Conservation (phyloP, 1,139 yeast genomes). For the Protomyces arabidopsidicola region DNA sequence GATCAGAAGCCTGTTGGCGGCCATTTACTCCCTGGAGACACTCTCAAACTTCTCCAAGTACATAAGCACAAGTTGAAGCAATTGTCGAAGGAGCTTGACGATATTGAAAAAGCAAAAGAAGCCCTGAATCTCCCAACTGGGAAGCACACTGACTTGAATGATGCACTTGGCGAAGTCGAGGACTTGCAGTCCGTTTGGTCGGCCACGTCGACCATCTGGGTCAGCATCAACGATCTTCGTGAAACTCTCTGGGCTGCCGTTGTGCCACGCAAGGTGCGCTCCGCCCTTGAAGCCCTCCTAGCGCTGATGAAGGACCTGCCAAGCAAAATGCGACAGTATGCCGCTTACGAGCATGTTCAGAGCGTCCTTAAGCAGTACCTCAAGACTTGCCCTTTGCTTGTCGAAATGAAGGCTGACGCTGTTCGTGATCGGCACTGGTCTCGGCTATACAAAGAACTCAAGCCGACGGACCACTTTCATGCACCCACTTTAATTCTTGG, state of each 20-base stretch:
- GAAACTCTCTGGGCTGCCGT: constrained; percentile 51
- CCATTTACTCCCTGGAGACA: constrained; percentile 47
- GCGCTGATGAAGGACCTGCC: constrained; percentile 53
- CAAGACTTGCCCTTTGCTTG: constrained; percentile 44
- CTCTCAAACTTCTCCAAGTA: constrained; percentile 47
- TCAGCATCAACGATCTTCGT: constrained; percentile 48
- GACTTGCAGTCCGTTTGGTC: constrained; percentile 66
- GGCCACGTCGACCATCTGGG: constrained; percentile 55
- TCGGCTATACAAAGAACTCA: constrained; percentile 43
- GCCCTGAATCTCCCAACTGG: constrained; percentile 45
- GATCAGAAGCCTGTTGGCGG: constrained; percentile 51
- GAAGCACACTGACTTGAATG: constrained; percentile 39
- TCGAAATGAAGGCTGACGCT: constrained; percentile 54
- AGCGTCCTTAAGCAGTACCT: constrained; percentile 45
- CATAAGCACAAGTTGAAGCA: constrained; percentile 44
- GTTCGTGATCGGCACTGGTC: constrained; percentile 70
- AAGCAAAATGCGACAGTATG: constrained; percentile 57
- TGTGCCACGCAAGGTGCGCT: constrained; percentile 49
- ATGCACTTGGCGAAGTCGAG: constrained; percentile 49
- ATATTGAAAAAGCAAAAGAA: constrained; percentile 45
- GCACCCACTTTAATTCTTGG: constrained; percentile 47
- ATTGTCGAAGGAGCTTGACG: constrained; percentile 35
- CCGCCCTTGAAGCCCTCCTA: constrained; percentile 51
- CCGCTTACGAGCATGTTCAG: constrained; percentile 62
- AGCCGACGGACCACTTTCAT: constrained; percentile 36